phyloP scores from a whole-genome alignment of 169 alveolate species.

The Cryptosporidium felis region DNA sequence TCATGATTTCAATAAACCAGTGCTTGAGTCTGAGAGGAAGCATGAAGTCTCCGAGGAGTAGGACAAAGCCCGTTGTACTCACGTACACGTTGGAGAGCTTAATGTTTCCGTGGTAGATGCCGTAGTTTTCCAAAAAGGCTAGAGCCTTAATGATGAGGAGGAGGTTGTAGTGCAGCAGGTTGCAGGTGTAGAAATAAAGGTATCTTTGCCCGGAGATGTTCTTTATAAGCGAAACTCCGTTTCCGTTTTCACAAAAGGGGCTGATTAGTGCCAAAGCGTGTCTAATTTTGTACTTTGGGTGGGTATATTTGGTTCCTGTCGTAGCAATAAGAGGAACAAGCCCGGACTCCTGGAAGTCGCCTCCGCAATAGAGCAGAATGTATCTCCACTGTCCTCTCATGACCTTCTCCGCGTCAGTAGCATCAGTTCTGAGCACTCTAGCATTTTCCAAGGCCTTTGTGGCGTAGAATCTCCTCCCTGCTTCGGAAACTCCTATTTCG shows the following conservation, averaged over 20 bases:
- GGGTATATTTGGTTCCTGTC: constrained; percentile 6
- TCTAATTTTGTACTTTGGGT: constrained; percentile 48
- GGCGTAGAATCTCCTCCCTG: constrained; percentile 30
- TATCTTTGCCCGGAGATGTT: constrained; percentile 55
- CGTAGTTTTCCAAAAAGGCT: constrained; percentile 45
- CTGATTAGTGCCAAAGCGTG: constrained; percentile 52
- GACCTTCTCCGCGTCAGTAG: constrained; percentile 59
- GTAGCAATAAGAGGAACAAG: constrained; percentile 62
- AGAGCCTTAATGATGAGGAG: constrained; percentile 43
- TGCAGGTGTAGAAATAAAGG: constrained; percentile 33
- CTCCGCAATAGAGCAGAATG: constrained; percentile 57
- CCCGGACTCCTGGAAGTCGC: constrained; percentile 68
- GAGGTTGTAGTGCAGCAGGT: constrained; percentile 45
- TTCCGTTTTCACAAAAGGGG: constrained; percentile 65
- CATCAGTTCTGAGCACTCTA: constrained; percentile 55
- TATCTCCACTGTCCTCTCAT: constrained; percentile 71
- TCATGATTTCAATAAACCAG: constrained; percentile 48
- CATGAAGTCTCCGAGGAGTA: constrained; percentile 67
- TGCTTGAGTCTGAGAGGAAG: constrained; percentile 33
- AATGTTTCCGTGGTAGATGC: constrained; percentile 51
- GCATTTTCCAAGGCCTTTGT: constrained; percentile 52
- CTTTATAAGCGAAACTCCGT: constrained; percentile 2
- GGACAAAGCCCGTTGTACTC: constrained; percentile 48
- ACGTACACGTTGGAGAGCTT: constrained; percentile 48
- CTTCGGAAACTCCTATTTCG: constrained; percentile 19